Base-by-base conservation (phyloP, 2,329 filamentous ascomycete genomes). In the Venturia carpophila region DNA sequence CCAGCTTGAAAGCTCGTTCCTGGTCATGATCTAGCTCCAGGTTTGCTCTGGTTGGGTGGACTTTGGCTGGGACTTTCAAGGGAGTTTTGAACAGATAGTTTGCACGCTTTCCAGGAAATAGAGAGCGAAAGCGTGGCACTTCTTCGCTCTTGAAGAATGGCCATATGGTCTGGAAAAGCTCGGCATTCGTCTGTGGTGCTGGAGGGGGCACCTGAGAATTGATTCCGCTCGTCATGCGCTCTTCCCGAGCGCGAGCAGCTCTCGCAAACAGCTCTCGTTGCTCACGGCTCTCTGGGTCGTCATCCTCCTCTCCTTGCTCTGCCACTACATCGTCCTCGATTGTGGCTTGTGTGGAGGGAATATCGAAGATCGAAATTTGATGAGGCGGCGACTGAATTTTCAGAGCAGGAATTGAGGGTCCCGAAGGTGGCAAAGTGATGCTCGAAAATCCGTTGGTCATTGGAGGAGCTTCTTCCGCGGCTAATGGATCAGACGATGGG, bases 21-120 rank as follows among this genome's bases (percentile, higher is more conserved):
- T 96, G 90, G 70, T 97, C 94, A 60, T 85, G 83, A 2, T 90
- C 89, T 42, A 97, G 79, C 67, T 99, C 94, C 17, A 99, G 81
- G 67, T 86, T 92, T 65, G 96, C 82, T 75, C 99, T 99, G 24
- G 89, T 92, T 0, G 92, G 91, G 5, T 92, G 83, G 3, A 97
- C 82, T 19, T 90, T 82, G 75, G 92, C 94, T 0, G 92, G 90
- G 49, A 87, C 87, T 75, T 92, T 96, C 1, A 82, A 69, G 0
- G 92, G 91, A 47, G 86, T 85, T 75, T 96, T 94, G 65, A 89
- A 87, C 67, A 89, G 83, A 75, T 90, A 93, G 64, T 86, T 82
- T 1, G 91, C 89, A 69, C 87, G 87, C 74, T 92, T 92, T 6
- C 89, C 87, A 2, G 91, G 91, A 43, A 99, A 85, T 6, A 97